Percentiles rank a stretch among this genome's conserved stretches.
phyloP scores from a whole-genome alignment of 768 basidiomycete species.

The Lactarius sp. region DNA sequence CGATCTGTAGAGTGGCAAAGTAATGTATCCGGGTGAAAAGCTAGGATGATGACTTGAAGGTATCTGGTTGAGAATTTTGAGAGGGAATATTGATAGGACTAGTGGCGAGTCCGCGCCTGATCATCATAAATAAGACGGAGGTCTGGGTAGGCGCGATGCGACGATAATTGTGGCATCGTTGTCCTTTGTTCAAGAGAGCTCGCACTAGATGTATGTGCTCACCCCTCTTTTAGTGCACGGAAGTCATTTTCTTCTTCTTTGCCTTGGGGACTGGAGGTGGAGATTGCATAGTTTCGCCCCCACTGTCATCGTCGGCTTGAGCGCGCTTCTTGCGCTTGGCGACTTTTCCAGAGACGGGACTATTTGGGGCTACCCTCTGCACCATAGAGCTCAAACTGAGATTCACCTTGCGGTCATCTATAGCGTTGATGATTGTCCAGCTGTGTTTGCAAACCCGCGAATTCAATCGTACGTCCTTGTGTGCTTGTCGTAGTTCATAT shows the following conservation, averaged over 20 bases:
- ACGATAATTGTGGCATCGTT: not conserved
- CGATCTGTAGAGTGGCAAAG: not conserved
- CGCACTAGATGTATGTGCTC: not conserved
- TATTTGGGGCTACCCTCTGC: constrained; percentile 3
- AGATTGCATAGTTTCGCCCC: not conserved
- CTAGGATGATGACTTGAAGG: not conserved
- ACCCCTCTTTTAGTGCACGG: constrained; percentile 3
- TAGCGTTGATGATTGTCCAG: constrained; percentile 49
- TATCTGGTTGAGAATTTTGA: not conserved
- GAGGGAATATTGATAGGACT: not conserved
- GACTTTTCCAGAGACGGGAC: constrained; percentile 21
- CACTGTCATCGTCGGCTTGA: constrained; percentile 31
- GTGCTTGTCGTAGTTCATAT: constrained; percentile 46
- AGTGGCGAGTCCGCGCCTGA: no score
- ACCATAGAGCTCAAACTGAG: constrained; percentile 15
- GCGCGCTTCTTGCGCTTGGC: constrained; percentile 34
- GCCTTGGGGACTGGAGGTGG: not conserved
- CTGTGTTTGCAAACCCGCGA: constrained; percentile 47
- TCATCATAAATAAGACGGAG: not conserved
- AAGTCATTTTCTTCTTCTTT: constrained; percentile 5
- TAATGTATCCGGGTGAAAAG: not conserved
- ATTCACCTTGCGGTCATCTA: constrained; percentile 31
- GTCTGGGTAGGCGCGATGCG: not conserved
- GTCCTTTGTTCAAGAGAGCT: not conserved
- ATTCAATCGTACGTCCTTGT: constrained; percentile 65